phyloP scores from a whole-genome alignment of 2,329 filamentous ascomycete genomes.

The Seiridium unicorne region DNA sequence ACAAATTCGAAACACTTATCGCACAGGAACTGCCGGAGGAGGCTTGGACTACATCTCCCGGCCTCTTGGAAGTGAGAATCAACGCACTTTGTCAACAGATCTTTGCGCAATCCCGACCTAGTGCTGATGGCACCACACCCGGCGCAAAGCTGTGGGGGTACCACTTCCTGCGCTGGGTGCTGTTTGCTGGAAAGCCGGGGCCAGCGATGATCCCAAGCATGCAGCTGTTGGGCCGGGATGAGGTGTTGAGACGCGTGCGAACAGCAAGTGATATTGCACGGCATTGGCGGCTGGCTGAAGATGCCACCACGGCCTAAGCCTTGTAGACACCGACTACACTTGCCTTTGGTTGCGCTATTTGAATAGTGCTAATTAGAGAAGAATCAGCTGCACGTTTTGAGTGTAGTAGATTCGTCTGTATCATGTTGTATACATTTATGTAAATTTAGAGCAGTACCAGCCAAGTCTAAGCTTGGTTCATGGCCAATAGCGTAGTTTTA shows the following conservation, averaged over 20 bases:
- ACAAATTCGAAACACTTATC: constrained; percentile 13
- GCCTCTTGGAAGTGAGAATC: neutral
- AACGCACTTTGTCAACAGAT: constrained; percentile 19
- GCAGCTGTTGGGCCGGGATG: constrained; percentile 22
- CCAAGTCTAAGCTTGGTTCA: neutral
- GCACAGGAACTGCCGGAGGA: constrained; percentile 11
- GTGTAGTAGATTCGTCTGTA: neutral
- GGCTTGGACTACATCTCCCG: constrained; percentile 14
- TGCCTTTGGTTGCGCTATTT: too few relatives aligned
- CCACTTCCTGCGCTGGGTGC: constrained; percentile 25
- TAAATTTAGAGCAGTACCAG: constrained; percentile 11
- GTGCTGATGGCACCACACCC: neutral
- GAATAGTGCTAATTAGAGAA: too few relatives aligned
- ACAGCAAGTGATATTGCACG: constrained; percentile 16
- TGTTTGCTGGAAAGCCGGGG: constrained; percentile 20
- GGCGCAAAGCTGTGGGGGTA: constrained; percentile 20
- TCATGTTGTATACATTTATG: constrained; percentile 7
- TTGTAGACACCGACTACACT: too few relatives aligned
- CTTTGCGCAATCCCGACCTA: constrained; percentile 5
- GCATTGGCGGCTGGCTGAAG: neutral
- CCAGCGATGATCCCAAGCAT: constrained; percentile 21
- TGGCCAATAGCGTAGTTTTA: neutral
- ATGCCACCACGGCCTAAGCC: too few relatives aligned
- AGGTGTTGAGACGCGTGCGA: constrained; percentile 21
- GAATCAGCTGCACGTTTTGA: too few relatives aligned